Conservation (phyloP, 2,329 filamentous ascomycete genomes). For the Sporothrix humicola region DNA sequence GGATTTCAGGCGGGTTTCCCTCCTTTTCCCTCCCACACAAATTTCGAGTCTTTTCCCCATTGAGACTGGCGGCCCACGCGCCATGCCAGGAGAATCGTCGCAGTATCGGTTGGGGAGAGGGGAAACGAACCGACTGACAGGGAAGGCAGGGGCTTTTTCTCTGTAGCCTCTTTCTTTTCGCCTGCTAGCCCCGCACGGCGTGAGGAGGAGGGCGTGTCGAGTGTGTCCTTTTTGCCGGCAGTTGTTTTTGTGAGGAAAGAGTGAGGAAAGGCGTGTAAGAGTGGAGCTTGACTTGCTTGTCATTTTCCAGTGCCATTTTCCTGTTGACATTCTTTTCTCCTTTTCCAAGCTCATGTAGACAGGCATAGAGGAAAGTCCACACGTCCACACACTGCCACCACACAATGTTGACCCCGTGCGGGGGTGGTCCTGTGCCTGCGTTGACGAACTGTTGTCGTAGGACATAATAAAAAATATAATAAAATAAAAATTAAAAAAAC, state of each 20-base stretch:
- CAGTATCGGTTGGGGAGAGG: conserved; percentile 12
- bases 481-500: not conserved
- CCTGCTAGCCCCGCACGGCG: conserved; percentile 13
- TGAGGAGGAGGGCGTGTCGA: not conserved
- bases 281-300: not conserved
- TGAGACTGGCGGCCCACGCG: not conserved
- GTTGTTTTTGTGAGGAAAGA: not conserved
- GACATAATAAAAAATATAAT: not conserved
- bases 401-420: not conserved
- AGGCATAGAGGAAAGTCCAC: not conserved
- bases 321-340: not conserved
- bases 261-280: not conserved
- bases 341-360: not conserved
- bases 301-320: not conserved
- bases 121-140: not conserved
- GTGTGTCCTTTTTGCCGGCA: not conserved
- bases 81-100: not conserved
- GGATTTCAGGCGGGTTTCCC: too few species aligned
- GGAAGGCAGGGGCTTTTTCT: too few species aligned
- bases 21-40: too few species aligned
- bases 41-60: not conserved
- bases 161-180: not conserved
- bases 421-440: conserved; percentile 10
- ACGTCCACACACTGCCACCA: conserved; percentile 1
- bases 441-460: not conserved